phyloP scores from a whole-genome alignment of 768 basidiomycete species.

The Tubosaeta sp. region DNA sequence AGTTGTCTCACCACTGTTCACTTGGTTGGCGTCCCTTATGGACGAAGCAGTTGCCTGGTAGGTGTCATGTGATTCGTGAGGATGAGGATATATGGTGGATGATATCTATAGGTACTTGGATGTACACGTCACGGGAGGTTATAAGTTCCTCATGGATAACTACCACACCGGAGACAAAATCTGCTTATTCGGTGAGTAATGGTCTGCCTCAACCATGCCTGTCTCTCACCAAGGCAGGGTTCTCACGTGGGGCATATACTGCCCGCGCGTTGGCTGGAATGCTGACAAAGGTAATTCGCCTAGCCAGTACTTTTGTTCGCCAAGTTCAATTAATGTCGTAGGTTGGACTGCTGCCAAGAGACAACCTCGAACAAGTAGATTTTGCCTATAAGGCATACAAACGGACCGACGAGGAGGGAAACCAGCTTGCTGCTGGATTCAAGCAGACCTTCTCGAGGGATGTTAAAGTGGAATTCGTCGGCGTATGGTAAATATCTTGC shows the following conservation, averaged over 20 bases:
- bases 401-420: conserved; percentile 42
- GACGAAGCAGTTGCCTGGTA: conserved; percentile 76
- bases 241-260: conserved; percentile 69
- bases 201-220: not conserved
- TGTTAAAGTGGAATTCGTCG: conserved; percentile 75
- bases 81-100: not conserved
- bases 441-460: conserved; percentile 65
- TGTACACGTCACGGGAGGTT: conserved; percentile 69
- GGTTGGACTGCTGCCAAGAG: conserved; percentile 67
- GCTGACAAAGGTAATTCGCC: conserved; percentile 53
- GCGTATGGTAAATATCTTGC: conserved; percentile 55
- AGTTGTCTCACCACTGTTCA: conserved; percentile 57
- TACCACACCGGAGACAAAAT: conserved; percentile 70
- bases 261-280: conserved; percentile 72
- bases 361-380: conserved; percentile 63
- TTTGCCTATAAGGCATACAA: conserved; percentile 76
- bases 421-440: conserved; percentile 56
- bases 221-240: conserved; percentile 43
- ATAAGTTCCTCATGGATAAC: conserved; percentile 75
- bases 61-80: conserved; percentile 7
- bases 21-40: conserved; percentile 54
- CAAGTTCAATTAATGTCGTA: conserved; percentile 22
- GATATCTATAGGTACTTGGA: conserved; percentile 55
- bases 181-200: conserved; percentile 58
- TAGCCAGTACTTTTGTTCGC: not conserved